A percentile compares a stretch with the other conserved stretches of the same genome.
Evolutionary conservation across 2,329 filamentous ascomycete species (phyloP).

Genomic region (Exophiala lecanii-corni): DNA sequence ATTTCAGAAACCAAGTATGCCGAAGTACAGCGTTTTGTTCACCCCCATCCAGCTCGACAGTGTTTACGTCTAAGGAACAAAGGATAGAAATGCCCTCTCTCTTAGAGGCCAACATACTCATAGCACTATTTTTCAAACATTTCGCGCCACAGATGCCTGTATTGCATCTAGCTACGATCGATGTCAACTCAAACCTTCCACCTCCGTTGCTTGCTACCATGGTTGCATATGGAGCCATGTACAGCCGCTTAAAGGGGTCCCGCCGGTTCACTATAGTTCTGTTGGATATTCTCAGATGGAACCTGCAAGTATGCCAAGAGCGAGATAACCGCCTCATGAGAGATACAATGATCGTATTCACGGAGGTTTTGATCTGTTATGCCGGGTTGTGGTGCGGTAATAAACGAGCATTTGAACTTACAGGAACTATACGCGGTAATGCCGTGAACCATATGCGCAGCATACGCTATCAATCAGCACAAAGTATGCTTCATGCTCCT

Average conservation of each 20-base stretch:
- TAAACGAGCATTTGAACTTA: neutral
- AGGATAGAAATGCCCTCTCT: neutral
- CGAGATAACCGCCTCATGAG: slow-evolving; percentile 1
- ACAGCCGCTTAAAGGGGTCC: neutral
- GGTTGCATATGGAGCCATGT: neutral
- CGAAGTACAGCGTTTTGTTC: neutral
- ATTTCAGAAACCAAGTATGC: neutral
- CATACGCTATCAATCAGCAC: too few species aligned
- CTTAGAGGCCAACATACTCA: neutral
- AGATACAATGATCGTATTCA: neutral
- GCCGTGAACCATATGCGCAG: too few species aligned
- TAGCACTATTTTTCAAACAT: neutral
- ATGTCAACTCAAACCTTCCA: neutral
- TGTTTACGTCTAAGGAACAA: too few species aligned
- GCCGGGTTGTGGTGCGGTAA: neutral
- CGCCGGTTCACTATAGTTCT: neutral
- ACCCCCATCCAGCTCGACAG: too few species aligned
- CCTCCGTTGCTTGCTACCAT: neutral
- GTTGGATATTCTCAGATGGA: neutral
- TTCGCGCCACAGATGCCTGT: neutral
- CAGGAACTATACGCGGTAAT: too few species aligned
- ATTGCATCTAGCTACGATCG: neutral
- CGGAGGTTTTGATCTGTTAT: neutral
- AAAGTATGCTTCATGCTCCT: too few species aligned
- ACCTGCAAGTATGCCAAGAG: neutral